phyloP scores from a whole-genome alignment of 2,329 filamentous ascomycete genomes.

The Xylogone sp. region DNA sequence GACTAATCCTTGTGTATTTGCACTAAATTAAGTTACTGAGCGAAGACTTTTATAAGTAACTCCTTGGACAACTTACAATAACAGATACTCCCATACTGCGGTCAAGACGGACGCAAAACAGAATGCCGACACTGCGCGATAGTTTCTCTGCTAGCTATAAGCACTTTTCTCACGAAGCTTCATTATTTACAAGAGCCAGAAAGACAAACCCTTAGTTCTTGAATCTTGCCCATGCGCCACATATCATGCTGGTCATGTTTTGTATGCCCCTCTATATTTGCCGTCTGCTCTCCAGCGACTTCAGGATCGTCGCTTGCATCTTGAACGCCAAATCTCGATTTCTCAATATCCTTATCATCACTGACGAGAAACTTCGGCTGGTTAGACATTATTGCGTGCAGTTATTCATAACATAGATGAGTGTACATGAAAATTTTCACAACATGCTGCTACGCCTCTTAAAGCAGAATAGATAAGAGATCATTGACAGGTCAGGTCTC shows the following conservation, averaged over 20 bases:
- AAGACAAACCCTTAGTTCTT: conserved; percentile 11
- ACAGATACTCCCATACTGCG: conserved; percentile 37
- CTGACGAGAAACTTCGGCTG: neutral
- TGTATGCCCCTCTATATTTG: conserved; percentile 3
- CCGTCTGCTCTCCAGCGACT: neutral
- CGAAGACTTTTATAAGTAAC: neutral
- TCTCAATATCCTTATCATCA: neutral
- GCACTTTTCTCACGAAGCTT: neutral
- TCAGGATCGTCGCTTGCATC: neutral
- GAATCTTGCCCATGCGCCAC: conserved; percentile 18
- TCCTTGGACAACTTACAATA: conserved; percentile 26
- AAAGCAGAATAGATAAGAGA: no score
- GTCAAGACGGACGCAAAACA: conserved; percentile 37
- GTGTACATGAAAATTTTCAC: no score
- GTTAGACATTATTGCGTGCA: neutral
- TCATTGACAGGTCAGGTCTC: no score
- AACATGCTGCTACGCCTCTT: no score
- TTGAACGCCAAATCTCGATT: neutral
- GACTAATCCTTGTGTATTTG: conserved; percentile 21
- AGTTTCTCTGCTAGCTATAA: conserved; percentile 27
- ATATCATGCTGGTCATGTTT: conserved; percentile 16
- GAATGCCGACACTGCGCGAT: conserved; percentile 34
- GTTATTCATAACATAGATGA: no score
- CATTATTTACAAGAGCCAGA: neutral
- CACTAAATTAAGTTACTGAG: conserved; percentile 16